Evolutionary conservation across 2,329 filamentous ascomycete genomes (phyloP), one percentile per base, ranked within the genome.

Genomic region (Colletotrichum melonis): DNA sequence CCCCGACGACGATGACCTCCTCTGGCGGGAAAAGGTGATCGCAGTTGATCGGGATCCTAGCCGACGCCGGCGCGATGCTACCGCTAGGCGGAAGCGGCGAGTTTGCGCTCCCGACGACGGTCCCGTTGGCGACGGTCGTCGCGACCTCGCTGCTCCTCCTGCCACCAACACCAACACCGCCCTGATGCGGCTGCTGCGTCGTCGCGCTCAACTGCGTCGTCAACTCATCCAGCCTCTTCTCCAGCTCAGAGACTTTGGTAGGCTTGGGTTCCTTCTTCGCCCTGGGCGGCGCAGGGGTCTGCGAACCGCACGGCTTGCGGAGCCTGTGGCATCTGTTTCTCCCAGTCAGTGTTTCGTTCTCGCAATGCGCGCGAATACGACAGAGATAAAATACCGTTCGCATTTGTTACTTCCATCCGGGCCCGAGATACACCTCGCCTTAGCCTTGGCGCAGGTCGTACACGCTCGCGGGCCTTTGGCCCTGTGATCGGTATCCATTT

Each of bases 361-460:
- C 4, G 38, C n/a, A 16, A 5, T 26, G 64, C 16, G 5, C 42
- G 12, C 28, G 9, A 9, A 28, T 28, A 32, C 4, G 12, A 22
- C n/a, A 16, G 32, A 32, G 30, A 24, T 5, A n/a, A 69, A 82
- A 77, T 76, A 88, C 86, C 87, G 84, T 74, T 88, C 86, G 75
- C 87, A 88, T 67, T 86, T 85, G 67, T 81, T 79, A 42, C 77
- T 79, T 6, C 78, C 81, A 16, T 79, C 78, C 11, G 84, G 82
- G 3, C 86, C 84, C 0, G 85, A 81, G 30, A 87, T 84, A 57
- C 87, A 88, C 76, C 86, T 82, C 35, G 86, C 84, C 77, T 88
- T 88, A n/a, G 87, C 87, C 75, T 84, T 87, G 72, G 87, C 87
- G 76, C 87, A 88, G 1, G 86, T 87, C 1, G 81, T 81, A 76